These are phyloP conservation scores for Grammothele lineata DNA, from an alignment of 768 basidiomycete genomes.

Conservation along the genomic window DNA sequence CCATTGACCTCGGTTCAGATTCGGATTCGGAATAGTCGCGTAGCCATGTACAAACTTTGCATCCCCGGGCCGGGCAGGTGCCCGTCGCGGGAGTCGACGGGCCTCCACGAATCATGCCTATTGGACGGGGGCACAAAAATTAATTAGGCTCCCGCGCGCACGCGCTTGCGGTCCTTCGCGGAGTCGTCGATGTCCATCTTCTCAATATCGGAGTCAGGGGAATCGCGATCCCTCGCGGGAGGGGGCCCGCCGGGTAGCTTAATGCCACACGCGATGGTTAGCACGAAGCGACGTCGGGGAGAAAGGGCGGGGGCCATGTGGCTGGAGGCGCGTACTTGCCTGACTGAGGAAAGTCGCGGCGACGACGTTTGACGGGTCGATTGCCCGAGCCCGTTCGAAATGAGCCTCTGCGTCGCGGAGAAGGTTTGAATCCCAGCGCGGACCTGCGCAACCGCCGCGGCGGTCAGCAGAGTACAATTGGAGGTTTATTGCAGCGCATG, in stretches of 20 bases:
- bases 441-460: background rate
- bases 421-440: conserved; percentile 28
- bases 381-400: conserved; percentile 54
- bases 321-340: conserved; percentile 32
- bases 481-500: background rate
- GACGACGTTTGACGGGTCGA: conserved; percentile 57
- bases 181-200: conserved; percentile 22
- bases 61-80: too few species aligned
- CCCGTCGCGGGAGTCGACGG: too few species aligned
- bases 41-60: too few species aligned
- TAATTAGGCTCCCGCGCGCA: too few species aligned
- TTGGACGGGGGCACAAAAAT: too few species aligned
- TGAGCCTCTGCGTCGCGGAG: conserved; percentile 58
- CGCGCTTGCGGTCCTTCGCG: conserved; percentile 32
- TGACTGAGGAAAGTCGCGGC: conserved; percentile 50
- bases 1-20: conserved; percentile 76
- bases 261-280: conserved; percentile 3
- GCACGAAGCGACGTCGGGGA: background rate
- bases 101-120: too few species aligned
- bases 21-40: conserved; percentile 48
- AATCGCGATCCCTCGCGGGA: conserved; percentile 12
- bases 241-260: conserved; percentile 16
- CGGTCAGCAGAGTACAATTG: background rate
- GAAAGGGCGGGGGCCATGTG: too few species aligned
- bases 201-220: conserved; percentile 36